Percentiles rank a stretch among this genome's conserved stretches.
These are phyloP conservation scores for Nakazawaea siamensis DNA, from an alignment of 805 yeast species.

Conservation along the genomic window DNA sequence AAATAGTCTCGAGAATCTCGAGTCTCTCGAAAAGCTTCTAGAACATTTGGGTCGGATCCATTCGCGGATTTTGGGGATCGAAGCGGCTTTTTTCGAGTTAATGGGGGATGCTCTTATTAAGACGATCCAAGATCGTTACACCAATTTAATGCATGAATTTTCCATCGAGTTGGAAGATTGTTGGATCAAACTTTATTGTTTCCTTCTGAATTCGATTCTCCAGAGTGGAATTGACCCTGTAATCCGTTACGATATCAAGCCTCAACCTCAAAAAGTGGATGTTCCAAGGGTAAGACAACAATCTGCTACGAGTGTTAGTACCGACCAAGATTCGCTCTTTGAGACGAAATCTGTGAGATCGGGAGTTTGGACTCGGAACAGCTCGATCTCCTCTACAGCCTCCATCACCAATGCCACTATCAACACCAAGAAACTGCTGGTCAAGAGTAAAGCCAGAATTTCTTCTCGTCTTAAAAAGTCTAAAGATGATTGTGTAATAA, in stretches of 20 bases:
- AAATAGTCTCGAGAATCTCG: slow-evolving; percentile 51
- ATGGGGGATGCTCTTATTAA: slow-evolving; percentile 68
- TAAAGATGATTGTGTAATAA: slow-evolving; percentile 3
- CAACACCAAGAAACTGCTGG: too few species aligned
- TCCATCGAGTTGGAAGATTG: slow-evolving; percentile 55
- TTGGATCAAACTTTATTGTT: slow-evolving; percentile 66
- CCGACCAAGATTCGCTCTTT: slow-evolving; percentile 4
- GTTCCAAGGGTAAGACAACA: too few species aligned
- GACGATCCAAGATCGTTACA: slow-evolving; percentile 60
- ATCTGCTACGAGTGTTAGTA: not conserved
- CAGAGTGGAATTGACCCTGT: slow-evolving; percentile 53
- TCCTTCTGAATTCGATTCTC: slow-evolving; percentile 57
- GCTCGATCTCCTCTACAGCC: not conserved
- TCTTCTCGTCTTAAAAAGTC: too few species aligned
- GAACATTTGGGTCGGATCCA: slow-evolving; percentile 65
- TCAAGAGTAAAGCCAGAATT: too few species aligned
- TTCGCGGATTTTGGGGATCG: slow-evolving; percentile 66
- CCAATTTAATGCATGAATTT: slow-evolving; percentile 28
- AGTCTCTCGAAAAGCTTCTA: slow-evolving; percentile 49
- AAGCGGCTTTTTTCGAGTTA: slow-evolving; percentile 54
- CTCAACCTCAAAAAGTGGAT: too few species aligned
- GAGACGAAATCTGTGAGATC: slow-evolving; percentile 1
- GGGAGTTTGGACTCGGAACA: not conserved
- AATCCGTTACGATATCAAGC: slow-evolving; percentile 18
- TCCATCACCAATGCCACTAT: not conserved